Percentiles rank a stretch among this genome's conserved stretches.
These are phyloP conservation scores for Pseudogymnoascus sp. DNA, from an alignment of 2,329 filamentous ascomycete species.

Conservation along the genomic window DNA sequence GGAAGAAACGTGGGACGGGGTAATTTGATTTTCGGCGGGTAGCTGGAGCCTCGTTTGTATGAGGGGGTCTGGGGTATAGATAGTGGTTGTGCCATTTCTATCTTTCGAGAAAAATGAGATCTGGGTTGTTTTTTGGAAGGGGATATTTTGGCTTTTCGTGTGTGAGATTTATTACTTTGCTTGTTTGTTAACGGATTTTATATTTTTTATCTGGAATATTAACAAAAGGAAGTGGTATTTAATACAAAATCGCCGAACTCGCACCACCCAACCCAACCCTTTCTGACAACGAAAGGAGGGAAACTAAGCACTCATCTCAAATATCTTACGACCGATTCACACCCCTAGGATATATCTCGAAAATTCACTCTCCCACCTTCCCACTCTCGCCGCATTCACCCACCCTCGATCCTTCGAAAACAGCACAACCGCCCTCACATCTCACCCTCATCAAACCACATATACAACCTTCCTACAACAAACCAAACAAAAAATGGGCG, in stretches of 20 bases:
- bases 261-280: neutral
- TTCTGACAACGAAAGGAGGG: neutral
- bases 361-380: neutral
- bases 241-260: no score
- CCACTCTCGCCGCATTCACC: neutral
- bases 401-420: neutral
- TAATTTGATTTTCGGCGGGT: neutral
- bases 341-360: neutral
- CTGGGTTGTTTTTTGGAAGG: neutral
- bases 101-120: neutral
- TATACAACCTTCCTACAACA: neutral
- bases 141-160: neutral
- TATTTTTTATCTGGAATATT: neutral
- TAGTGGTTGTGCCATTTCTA: neutral
- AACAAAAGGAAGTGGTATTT: neutral
- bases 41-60: no score
- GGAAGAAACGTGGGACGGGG: neutral
- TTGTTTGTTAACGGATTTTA: neutral
- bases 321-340: neutral
- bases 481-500: neutral
- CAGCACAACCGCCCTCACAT: neutral
- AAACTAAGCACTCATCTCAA: neutral
- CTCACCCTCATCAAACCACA: neutral
- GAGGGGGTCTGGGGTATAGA: neutral
- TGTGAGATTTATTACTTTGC: neutral